phyloP scores from a whole-genome alignment of 2,329 filamentous ascomycete species.

The Colletotrichum camelliae region DNA sequence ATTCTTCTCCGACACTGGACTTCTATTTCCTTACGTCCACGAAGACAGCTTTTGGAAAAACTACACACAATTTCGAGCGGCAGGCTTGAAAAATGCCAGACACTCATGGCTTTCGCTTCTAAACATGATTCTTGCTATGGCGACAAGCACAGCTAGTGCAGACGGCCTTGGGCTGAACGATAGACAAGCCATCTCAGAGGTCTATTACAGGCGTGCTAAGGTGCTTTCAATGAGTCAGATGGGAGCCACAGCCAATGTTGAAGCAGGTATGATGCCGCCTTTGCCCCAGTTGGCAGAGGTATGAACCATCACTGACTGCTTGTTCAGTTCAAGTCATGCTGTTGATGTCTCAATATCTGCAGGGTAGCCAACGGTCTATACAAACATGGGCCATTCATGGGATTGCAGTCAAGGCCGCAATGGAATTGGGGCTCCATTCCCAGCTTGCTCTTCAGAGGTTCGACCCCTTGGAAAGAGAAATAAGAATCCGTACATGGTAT shows the following conservation, averaged over 20 bases:
- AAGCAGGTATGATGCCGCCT: slow-evolving; percentile 36
- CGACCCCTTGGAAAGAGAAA: slow-evolving; percentile 48
- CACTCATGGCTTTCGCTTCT: slow-evolving; percentile 56
- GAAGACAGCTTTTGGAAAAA: slow-evolving; percentile 28
- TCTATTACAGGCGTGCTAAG: slow-evolving; percentile 49
- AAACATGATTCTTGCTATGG: slow-evolving; percentile 56
- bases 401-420: slow-evolving; percentile 53
- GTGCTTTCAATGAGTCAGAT: slow-evolving; percentile 47
- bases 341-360: slow-evolving; percentile 55
- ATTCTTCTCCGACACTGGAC: slow-evolving; percentile 32
- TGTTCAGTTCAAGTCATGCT: slow-evolving; percentile 53
- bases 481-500: slow-evolving; percentile 54
- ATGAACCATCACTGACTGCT: background rate
- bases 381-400: slow-evolving; percentile 61
- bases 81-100: slow-evolving; percentile 37
- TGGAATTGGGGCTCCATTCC: slow-evolving; percentile 58
- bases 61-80: slow-evolving; percentile 20
- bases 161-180: slow-evolving; percentile 34
- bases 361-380: slow-evolving; percentile 57
- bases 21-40: slow-evolving; percentile 34
- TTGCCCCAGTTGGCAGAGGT: background rate
- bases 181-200: slow-evolving; percentile 43
- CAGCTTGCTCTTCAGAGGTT: slow-evolving; percentile 38
- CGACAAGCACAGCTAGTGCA: slow-evolving; percentile 38
- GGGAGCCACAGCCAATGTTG: slow-evolving; percentile 45